Conservation (phyloP, 345 rosid species). For the Moricandia arvensis region DNA sequence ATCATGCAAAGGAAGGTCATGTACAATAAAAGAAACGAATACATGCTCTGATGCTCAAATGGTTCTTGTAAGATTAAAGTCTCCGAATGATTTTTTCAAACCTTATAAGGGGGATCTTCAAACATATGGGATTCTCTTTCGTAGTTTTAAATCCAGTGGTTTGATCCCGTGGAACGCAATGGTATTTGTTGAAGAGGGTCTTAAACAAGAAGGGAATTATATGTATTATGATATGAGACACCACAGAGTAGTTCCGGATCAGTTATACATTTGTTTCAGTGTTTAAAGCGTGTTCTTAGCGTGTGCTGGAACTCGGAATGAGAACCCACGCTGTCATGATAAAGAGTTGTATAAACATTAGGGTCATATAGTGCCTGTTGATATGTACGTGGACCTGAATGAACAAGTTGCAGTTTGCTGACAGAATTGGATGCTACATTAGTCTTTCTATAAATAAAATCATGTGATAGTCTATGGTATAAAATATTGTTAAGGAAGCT, state of each 20-base stretch:
- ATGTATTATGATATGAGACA: slow-evolving; percentile 53
- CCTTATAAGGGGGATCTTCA: slow-evolving; percentile 51
- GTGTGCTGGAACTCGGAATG: slow-evolving; percentile 54
- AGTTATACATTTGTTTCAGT: too few relatives aligned
- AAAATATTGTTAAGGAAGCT: too few relatives aligned
- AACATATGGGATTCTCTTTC: slow-evolving; percentile 45
- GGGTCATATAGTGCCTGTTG: slow-evolving; percentile 56
- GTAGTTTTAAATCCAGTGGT: slow-evolving; percentile 29
- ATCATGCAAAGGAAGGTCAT: slow-evolving; percentile 48
- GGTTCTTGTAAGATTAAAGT: slow-evolving; percentile 48
- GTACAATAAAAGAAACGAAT: slow-evolving; percentile 50
- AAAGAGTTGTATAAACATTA: slow-evolving; percentile 45
- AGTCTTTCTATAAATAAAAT: too few relatives aligned
- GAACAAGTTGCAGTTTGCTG: too few relatives aligned
- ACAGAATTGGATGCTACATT: too few relatives aligned
- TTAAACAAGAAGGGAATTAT: slow-evolving; percentile 38
- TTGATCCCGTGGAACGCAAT: slow-evolving; percentile 44
- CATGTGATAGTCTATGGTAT: too few relatives aligned
- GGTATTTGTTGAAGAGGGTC: slow-evolving; percentile 56
- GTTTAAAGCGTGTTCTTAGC: slow-evolving; percentile 46
- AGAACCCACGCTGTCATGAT: slow-evolving; percentile 56
- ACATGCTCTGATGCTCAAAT: slow-evolving; percentile 81
- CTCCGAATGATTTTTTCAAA: slow-evolving; percentile 32
- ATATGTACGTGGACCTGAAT: slow-evolving; percentile 45
- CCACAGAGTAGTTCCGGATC: slow-evolving; percentile 45